phyloP scores from a whole-genome alignment of 2,329 filamentous ascomycete species.

The Alternaria longipes region DNA sequence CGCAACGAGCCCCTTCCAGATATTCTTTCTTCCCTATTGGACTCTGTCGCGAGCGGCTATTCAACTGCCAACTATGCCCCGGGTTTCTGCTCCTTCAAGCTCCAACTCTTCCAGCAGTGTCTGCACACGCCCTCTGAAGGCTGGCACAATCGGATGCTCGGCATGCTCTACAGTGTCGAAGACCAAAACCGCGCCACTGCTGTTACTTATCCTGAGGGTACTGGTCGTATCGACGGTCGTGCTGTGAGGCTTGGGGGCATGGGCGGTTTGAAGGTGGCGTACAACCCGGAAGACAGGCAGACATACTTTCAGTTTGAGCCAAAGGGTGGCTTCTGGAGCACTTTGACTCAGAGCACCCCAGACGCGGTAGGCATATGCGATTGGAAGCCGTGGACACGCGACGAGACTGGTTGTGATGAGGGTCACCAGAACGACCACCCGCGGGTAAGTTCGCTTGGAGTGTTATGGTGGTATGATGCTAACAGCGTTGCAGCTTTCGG shows the following conservation, averaged over 20 bases:
- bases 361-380: neutral
- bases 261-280: neutral
- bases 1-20: neutral
- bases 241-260: constrained; percentile 1
- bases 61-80: constrained; percentile 2
- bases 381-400: constrained; percentile 4
- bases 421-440: neutral
- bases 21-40: neutral
- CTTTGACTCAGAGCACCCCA: neutral
- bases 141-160: constrained; percentile 12
- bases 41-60: neutral
- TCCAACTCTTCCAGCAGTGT: constrained; percentile 14
- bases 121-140: constrained; percentile 8
- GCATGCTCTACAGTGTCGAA: constrained; percentile 6
- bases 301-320: constrained; percentile 5
- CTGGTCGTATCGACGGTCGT: constrained; percentile 2
- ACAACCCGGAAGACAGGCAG: neutral
- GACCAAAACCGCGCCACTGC: constrained; percentile 7
- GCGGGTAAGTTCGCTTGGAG: neutral
- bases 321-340: constrained; percentile 9
- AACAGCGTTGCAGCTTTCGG: constrained; percentile 2
- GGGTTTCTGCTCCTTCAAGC: constrained; percentile 5
- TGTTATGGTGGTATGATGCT: neutral
- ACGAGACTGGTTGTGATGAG: neutral
- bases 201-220: neutral